Base-by-base conservation (phyloP, 2,329 filamentous ascomycete genomes). In the Fusarium bulbicola region DNA sequence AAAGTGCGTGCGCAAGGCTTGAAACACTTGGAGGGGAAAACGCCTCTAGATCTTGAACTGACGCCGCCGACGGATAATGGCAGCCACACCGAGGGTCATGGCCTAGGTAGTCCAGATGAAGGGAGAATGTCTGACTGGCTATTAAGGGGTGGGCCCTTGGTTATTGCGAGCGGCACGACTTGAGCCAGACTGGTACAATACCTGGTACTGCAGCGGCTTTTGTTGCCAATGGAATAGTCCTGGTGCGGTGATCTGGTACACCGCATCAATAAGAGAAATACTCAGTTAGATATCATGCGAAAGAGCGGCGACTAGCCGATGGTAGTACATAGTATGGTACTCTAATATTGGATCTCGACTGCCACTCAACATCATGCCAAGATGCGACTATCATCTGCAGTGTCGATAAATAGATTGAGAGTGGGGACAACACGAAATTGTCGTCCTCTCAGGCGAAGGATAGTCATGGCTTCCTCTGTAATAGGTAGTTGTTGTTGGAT, bases 131-230 rank as follows among this genome's bases (percentile, higher is more conserved):
- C 24, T 40, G 10, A 45, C 57, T 46, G 32, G 58, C 49, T 59
- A 57, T 64, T 49, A 57, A 68, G 63, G 71, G 59, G 71, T 40
- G 47, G 47, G 49, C 39, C 53, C 40, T 39, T 63, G 46, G 43
- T 72, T 62, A 72, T 74, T 74, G 57, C 14, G 68, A 72, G 68
- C 71, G 71, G 42, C 71, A 62, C 32, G 42, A 47, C 52, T 53
- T 46, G 54, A 50, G 37, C 60, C n/a, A 56, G 45, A 34, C 34
- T 45, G 30, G 46, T 30, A 40, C 43, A 42, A 21, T 43, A 45
- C 21, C 20, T 40, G 49, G 58, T 57, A 46, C 34, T 64, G 37
- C 46, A 58, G 46, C 59, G 43, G 57, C 39, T 65, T 46, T 60
- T 50, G 36, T 49, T 68, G 45, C 34, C 45, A 40, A 64, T 69